Percentiles rank a stretch among this genome's conserved stretches.
Evolutionary conservation across 2,329 filamentous ascomycete species (phyloP).

Genomic region (Aspergillus ochraceoroseus): DNA sequence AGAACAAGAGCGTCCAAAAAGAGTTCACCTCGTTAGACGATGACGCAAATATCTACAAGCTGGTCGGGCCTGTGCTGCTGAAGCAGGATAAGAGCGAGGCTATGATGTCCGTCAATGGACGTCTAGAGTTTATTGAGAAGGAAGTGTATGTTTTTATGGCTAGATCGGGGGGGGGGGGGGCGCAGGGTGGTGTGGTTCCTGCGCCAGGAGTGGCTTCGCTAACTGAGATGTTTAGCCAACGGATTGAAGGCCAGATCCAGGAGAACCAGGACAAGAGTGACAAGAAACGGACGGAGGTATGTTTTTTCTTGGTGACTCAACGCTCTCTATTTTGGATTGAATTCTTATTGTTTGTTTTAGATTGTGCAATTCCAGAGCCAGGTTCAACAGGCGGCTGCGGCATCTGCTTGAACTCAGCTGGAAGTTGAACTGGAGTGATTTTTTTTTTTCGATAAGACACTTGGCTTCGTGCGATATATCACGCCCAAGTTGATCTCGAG

Average conservation of each 20-base stretch:
- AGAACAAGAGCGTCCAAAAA: constrained; percentile 85
- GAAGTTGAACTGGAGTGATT: too few relatives aligned
- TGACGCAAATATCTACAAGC: constrained; percentile 89
- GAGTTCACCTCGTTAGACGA: constrained; percentile 77
- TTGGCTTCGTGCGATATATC: neutral
- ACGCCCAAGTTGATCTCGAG: too few relatives aligned
- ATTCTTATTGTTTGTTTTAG: constrained; percentile 26
- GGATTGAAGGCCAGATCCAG: constrained; percentile 62
- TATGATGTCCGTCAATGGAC: constrained; percentile 80
- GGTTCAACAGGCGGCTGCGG: constrained; percentile 31
- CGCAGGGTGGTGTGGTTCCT: too few relatives aligned
- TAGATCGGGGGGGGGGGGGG: too few relatives aligned
- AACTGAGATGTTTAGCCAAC: constrained; percentile 47
- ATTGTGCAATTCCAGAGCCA: constrained; percentile 41
- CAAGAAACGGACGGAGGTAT: constrained; percentile 59
- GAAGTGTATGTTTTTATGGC: constrained; percentile 70
- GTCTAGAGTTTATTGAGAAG: constrained; percentile 85
- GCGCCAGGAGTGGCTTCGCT: too few relatives aligned
- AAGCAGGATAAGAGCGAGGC: constrained; percentile 94
- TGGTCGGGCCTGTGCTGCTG: constrained; percentile 83
- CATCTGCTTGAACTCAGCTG: constrained; percentile 28
- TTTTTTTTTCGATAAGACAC: neutral
- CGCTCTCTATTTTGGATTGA: neutral
- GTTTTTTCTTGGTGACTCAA: neutral
- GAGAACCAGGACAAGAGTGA: constrained; percentile 62